Evolutionary conservation across 2,329 filamentous ascomycete species (phyloP).

Genomic region (Blumeria graminis): DNA sequence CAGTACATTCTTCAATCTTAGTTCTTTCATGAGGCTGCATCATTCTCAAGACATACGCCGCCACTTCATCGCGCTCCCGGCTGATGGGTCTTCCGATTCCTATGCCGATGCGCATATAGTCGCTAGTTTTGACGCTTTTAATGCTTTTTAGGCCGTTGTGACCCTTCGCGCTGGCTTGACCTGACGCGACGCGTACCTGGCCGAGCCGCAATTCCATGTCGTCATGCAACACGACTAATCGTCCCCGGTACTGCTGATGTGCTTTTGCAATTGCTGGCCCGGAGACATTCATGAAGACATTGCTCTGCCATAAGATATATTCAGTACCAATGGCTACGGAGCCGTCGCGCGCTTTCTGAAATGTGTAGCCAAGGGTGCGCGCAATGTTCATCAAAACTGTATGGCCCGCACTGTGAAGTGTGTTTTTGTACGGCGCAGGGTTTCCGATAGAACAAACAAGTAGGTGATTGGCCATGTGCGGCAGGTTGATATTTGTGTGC

Average conservation of each 20-base stretch:
- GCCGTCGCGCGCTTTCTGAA: slow-evolving; percentile 23
- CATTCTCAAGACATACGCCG: slow-evolving; percentile 45
- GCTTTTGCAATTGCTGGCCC: slow-evolving; percentile 45
- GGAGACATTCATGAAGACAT: slow-evolving; percentile 62
- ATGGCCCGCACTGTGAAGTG: slow-evolving; percentile 75
- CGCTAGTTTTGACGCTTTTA: slow-evolving; percentile 28
- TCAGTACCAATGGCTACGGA: slow-evolving; percentile 23
- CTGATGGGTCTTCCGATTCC: slow-evolving; percentile 68
- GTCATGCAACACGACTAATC: slow-evolving; percentile 65
- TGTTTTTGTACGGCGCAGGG: slow-evolving; percentile 47
- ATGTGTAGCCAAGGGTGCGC: slow-evolving; percentile 18
- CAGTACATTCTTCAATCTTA: slow-evolving; percentile 11
- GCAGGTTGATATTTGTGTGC: background rate
- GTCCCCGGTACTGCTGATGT: slow-evolving; percentile 32
- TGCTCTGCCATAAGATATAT: slow-evolving; percentile 49
- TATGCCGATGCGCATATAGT: slow-evolving; percentile 40
- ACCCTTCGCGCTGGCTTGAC: slow-evolving; percentile 38
- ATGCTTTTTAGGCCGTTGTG: slow-evolving; percentile 57
- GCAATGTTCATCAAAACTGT: slow-evolving; percentile 38
- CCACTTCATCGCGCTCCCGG: slow-evolving; percentile 42
- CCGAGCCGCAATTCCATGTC: slow-evolving; percentile 58
- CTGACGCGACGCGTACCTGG: slow-evolving; percentile 36
- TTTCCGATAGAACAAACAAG: slow-evolving; percentile 80
- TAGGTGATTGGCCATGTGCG: slow-evolving; percentile 22
- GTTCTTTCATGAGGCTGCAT: slow-evolving; percentile 11